Evolutionary conservation across 1,139 yeast species (phyloP).

Genomic region (Taphrina populina): DNA sequence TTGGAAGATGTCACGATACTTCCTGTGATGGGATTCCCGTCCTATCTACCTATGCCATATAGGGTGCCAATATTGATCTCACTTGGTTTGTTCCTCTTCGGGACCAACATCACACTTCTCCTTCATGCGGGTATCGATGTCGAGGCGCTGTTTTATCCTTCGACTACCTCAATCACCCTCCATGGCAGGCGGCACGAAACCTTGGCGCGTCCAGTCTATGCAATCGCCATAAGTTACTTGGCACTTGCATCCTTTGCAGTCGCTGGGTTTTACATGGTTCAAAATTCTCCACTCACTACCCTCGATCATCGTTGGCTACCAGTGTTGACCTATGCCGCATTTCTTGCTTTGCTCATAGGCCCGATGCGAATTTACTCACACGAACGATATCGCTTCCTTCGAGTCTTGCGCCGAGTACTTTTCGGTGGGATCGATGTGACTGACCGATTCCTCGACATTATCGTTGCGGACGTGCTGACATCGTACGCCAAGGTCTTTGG

Average conservation of each 20-base stretch:
- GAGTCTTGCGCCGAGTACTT: conserved; percentile 48
- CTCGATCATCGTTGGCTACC: conserved; percentile 41
- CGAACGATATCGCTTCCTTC: conserved; percentile 42
- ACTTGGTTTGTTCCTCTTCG: conserved; percentile 49
- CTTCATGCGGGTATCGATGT: conserved; percentile 32
- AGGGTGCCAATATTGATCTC: conserved; percentile 43
- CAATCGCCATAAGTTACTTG: background rate
- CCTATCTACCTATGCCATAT: conserved; percentile 53
- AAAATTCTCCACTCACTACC: background rate
- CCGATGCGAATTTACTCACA: conserved; percentile 41
- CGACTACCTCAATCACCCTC: background rate
- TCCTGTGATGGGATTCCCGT: conserved; percentile 3
- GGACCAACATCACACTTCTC: conserved; percentile 40
- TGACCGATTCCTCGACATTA: conserved; percentile 68
- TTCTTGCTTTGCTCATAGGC: conserved; percentile 42
- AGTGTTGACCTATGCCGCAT: conserved; percentile 43
- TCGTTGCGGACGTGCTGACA: conserved; percentile 76
- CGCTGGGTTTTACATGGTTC: background rate
- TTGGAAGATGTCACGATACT: background rate
- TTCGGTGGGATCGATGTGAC: conserved; percentile 58
- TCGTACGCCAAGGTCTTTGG: conserved; percentile 74
- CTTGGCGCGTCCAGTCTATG: conserved; percentile 11
- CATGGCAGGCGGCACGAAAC: background rate
- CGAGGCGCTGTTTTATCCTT: conserved; percentile 41
- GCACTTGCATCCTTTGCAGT: background rate